Evolutionary conservation across 306 rosid species (phyloP).

Genomic region (Castanea mollissima): DNA sequence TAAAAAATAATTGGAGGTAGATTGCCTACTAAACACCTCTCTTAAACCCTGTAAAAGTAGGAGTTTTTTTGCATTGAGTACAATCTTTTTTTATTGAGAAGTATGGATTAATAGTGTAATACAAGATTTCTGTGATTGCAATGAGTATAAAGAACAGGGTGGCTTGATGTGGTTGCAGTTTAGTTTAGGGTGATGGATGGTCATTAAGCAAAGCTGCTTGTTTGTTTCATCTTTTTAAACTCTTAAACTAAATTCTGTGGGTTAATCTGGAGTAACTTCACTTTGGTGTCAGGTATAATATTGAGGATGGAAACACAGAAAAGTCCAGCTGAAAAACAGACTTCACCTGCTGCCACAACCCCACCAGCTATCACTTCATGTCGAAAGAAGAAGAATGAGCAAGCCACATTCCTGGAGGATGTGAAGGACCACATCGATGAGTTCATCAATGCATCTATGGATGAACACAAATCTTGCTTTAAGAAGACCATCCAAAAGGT

Average conservation of each 20-base stretch:
- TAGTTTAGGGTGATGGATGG: background rate
- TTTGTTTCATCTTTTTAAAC: background rate
- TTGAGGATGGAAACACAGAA: constrained; percentile 54
- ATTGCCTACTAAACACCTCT: too few relatives aligned
- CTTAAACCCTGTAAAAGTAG: too few relatives aligned
- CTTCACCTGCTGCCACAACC: constrained; percentile 32
- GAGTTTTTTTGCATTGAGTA: too few relatives aligned
- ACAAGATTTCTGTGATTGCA: background rate
- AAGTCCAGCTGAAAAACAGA: constrained; percentile 38
- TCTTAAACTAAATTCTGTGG: background rate
- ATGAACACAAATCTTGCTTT: constrained; percentile 86
- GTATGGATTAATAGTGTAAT: too few relatives aligned
- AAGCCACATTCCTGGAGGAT: constrained; percentile 78
- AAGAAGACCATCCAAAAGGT: constrained; percentile 81
- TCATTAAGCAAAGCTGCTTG: background rate
- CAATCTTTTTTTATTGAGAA: too few relatives aligned
- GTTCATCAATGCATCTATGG: constrained; percentile 78
- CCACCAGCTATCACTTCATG: constrained; percentile 51
- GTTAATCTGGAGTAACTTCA: background rate
- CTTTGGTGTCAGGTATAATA: constrained; percentile 18
- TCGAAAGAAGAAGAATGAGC: constrained; percentile 78
- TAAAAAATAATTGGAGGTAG: too few relatives aligned
- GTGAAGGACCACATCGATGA: constrained; percentile 89
- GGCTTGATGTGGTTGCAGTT: background rate
- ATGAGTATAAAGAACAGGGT: background rate